phyloP scores from a whole-genome alignment of 257 asterid species.

The Pogostemon cablin region DNA sequence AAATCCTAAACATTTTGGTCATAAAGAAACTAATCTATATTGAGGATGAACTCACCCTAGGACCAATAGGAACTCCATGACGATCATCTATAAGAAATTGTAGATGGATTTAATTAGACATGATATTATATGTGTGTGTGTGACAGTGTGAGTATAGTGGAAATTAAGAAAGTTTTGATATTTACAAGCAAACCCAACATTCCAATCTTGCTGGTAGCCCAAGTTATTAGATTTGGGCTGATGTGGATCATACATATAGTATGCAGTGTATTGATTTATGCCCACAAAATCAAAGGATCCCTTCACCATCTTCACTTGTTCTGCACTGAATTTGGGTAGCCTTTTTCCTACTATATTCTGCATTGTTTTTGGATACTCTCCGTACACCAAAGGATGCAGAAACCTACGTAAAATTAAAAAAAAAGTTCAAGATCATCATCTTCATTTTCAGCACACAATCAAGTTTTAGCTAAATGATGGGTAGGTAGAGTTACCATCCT shows the following conservation, averaged over 20 bases:
- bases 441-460: not conserved
- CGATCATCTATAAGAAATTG: conserved; percentile 52
- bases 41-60: conserved; percentile 53
- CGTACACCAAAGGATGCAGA: conserved; percentile 85
- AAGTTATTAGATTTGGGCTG: conserved; percentile 39
- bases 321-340: conserved; percentile 73
- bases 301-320: conserved; percentile 76
- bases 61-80: conserved; percentile 92
- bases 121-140: not conserved
- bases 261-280: conserved; percentile 86
- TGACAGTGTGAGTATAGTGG: not conserved
- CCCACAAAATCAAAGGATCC: conserved; percentile 87
- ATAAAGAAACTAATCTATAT: not conserved
- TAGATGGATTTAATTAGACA: not conserved
- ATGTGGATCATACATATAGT: conserved; percentile 62
- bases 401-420: conserved; percentile 51
- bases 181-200: conserved; percentile 81
- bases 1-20: no score
- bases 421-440: not conserved
- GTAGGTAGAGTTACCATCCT: conserved; percentile 63
- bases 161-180: no score
- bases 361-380: conserved; percentile 91
- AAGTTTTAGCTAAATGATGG: not conserved
- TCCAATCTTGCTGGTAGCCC: conserved; percentile 90
- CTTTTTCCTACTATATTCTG: conserved; percentile 68